Evolutionary conservation across 108 stramenopile species (phyloP).

Genomic region (Cyclotella cryptica): DNA sequence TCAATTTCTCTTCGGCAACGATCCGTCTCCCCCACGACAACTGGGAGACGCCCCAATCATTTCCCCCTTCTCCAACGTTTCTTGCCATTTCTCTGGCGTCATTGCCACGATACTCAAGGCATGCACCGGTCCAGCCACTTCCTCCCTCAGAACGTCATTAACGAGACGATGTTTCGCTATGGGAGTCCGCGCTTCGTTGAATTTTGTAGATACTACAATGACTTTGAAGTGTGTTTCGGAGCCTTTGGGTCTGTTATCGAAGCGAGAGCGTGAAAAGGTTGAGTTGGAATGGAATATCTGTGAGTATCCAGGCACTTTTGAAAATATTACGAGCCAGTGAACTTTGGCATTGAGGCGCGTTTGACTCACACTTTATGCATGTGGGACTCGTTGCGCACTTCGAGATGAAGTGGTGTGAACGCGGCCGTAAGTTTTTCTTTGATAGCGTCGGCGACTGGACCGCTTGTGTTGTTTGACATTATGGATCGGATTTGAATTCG

Average conservation of each 20-base stretch:
- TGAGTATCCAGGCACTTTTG: not conserved
- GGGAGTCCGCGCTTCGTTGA: conserved; percentile 69
- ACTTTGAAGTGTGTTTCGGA: conserved; percentile 98
- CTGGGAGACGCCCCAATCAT: conserved; percentile 67
- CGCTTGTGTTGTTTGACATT: conserved; percentile 2
- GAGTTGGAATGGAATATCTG: not conserved
- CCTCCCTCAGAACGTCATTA: conserved; percentile 75
- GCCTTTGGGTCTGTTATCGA: conserved; percentile 56
- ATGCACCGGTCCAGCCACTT: conserved; percentile 90
- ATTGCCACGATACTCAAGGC: conserved; percentile 96
- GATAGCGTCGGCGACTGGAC: conserved; percentile 62
- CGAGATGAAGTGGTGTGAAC: conserved; percentile 70
- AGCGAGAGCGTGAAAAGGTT: not conserved
- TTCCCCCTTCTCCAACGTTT: conserved; percentile 52
- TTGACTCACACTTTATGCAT: conserved; percentile 85
- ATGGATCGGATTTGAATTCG: not conserved
- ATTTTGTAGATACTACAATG: conserved; percentile 79
- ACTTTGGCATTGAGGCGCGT: not conserved
- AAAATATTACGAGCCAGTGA: not conserved
- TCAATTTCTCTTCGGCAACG: conserved; percentile 53
- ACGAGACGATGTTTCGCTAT: conserved; percentile 89
- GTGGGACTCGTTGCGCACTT: conserved; percentile 85
- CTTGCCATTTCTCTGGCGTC: conserved; percentile 93
- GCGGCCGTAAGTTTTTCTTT: conserved; percentile 58
- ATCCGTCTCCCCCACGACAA: conserved; percentile 85